Evolutionary conservation across 441 rosid genomes (phyloP).

Genomic region (Jatropha podagrica): DNA sequence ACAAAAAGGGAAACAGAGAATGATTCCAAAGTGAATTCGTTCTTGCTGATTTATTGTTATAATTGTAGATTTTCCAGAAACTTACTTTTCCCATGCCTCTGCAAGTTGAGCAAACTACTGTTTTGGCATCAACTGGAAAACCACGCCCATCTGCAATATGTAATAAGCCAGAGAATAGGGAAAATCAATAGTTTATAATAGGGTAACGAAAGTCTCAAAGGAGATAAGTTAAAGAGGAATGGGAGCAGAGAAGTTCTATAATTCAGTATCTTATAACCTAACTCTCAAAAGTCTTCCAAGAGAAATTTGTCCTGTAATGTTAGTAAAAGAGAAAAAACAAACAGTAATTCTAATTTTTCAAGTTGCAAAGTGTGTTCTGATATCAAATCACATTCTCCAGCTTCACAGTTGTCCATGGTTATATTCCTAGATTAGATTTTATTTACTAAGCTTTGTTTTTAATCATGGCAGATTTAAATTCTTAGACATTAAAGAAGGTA

Average conservation of each 20-base stretch:
- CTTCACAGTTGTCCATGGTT: not conserved
- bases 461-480: not conserved
- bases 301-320: not conserved
- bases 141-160: slow-evolving; percentile 76
- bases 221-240: not conserved
- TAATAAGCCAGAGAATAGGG: slow-evolving; percentile 20
- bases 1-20: slow-evolving; percentile 1
- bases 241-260: not conserved
- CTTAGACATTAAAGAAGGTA: not conserved
- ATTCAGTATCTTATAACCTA: not conserved
- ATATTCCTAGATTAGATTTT: slow-evolving; percentile 2
- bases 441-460: not conserved
- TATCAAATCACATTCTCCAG: not conserved
- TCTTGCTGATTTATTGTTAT: slow-evolving; percentile 22
- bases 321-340: not conserved
- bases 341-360: not conserved
- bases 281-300: not conserved
- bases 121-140: slow-evolving; percentile 58
- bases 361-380: not conserved
- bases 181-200: slow-evolving; percentile 8
- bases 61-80: slow-evolving; percentile 26
- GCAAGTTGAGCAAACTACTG: slow-evolving; percentile 67
- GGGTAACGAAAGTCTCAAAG: not conserved
- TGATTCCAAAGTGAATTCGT: slow-evolving; percentile 19
- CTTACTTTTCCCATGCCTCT: slow-evolving; percentile 82